Evolutionary conservation across 2,329 filamentous ascomycete genomes (phyloP).

Genomic region (Juglanconis juglandina): DNA sequence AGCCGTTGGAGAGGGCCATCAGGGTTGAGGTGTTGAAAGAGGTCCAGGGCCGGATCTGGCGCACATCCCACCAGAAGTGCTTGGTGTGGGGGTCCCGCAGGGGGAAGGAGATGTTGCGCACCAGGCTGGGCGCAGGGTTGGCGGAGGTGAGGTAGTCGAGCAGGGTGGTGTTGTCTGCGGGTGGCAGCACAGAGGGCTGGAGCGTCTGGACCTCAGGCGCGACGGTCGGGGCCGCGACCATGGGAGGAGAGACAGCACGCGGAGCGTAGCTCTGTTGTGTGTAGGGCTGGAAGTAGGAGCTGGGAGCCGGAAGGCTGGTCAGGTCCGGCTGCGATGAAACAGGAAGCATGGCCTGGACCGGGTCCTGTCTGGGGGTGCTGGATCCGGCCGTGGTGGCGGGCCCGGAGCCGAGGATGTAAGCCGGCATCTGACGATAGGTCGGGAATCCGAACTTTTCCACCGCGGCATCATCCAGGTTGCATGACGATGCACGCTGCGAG

Average conservation of each 20-base stretch:
- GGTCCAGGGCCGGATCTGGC: slow-evolving; percentile 80
- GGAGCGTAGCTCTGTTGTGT: slow-evolving; percentile 37
- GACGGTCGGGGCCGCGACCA: slow-evolving; percentile 34
- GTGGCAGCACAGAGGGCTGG: slow-evolving; percentile 34
- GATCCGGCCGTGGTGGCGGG: slow-evolving; percentile 24
- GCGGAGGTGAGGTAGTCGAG: slow-evolving; percentile 72
- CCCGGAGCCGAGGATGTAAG: slow-evolving; percentile 38
- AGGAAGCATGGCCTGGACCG: slow-evolving; percentile 24
- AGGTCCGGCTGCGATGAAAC: slow-evolving; percentile 32
- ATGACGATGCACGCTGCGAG: slow-evolving; percentile 61
- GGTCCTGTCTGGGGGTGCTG: slow-evolving; percentile 24
- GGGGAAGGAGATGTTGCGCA: slow-evolving; percentile 72
- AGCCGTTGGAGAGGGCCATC: slow-evolving; percentile 67
- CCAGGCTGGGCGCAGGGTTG: slow-evolving; percentile 79
- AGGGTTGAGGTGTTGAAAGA: slow-evolving; percentile 73
- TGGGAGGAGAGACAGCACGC: slow-evolving; percentile 41
- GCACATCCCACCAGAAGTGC: slow-evolving; percentile 95
- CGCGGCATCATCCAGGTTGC: slow-evolving; percentile 63
- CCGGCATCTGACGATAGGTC: slow-evolving; percentile 75
- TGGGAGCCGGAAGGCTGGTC: slow-evolving; percentile 14
- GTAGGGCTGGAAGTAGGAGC: slow-evolving; percentile 40
- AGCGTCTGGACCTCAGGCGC: slow-evolving; percentile 32
- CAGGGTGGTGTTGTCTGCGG: slow-evolving; percentile 63
- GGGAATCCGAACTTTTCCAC: slow-evolving; percentile 74
- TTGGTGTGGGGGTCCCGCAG: slow-evolving; percentile 65